Evolutionary conservation across 176 grass and related monocot species (phyloP).

Genomic region (Zea mays): DNA sequence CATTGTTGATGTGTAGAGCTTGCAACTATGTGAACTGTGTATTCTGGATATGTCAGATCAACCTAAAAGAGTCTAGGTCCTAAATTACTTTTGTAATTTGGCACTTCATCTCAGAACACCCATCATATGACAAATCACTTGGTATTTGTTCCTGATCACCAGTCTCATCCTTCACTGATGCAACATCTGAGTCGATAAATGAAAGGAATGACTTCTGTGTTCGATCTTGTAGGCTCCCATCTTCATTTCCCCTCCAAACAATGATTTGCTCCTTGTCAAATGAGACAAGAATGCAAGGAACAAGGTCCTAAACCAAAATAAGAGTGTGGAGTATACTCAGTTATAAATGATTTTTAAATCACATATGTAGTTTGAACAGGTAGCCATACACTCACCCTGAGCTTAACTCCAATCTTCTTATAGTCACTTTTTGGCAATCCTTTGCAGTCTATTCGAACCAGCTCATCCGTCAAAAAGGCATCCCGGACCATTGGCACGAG

Average conservation of each 20-base stretch:
- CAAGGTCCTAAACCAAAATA: constrained; percentile 59
- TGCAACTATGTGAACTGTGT: background rate
- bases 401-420: constrained; percentile 90
- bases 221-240: constrained; percentile 31
- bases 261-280: constrained; percentile 91
- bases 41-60: constrained; percentile 25
- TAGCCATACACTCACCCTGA: constrained; percentile 59
- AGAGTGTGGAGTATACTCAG: constrained; percentile 1
- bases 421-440: constrained; percentile 79
- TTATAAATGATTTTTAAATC: background rate
- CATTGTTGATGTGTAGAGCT: background rate
- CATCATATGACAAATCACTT: constrained; percentile 36
- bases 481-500: constrained; percentile 75
- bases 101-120: constrained; percentile 36
- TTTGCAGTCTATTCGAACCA: constrained; percentile 81
- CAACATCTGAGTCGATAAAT: constrained; percentile 34
- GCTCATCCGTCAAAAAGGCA: constrained; percentile 65
- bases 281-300: constrained; percentile 78
- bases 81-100: constrained; percentile 41
- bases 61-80: background rate
- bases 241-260: constrained; percentile 76
- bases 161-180: constrained; percentile 31
- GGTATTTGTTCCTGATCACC: constrained; percentile 23
- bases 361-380: background rate
- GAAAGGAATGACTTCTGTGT: constrained; percentile 31